Evolutionary conservation across 2,329 filamentous ascomycete genomes (phyloP).

Genomic region (Fusarium compactum): DNA sequence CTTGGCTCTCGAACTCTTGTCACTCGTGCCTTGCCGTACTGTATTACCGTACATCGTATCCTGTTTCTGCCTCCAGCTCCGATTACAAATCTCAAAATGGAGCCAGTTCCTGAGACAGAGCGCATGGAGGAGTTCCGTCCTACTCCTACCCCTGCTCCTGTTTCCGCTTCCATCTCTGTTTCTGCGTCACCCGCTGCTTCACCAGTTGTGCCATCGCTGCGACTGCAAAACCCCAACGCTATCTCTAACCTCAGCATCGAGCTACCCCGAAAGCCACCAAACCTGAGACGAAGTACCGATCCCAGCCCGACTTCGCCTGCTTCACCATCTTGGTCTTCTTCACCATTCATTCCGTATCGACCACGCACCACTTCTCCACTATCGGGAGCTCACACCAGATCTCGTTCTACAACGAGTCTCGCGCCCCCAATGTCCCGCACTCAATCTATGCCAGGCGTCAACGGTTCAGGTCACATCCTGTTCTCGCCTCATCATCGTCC

Average conservation of each 20-base stretch:
- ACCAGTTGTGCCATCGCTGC: conserved; percentile 66
- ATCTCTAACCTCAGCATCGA: conserved; percentile 58
- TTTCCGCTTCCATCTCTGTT: conserved; percentile 53
- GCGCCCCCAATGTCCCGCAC: conserved; percentile 71
- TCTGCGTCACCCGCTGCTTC: conserved; percentile 54
- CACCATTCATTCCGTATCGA: conserved; percentile 65
- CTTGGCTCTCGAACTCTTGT: conserved; percentile 36
- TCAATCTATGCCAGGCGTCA: conserved; percentile 73
- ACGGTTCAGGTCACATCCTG: conserved; percentile 68
- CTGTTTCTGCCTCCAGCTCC: conserved; percentile 23
- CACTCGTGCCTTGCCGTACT: conserved; percentile 31
- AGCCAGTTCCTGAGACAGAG: conserved; percentile 76
- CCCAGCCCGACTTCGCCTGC: conserved; percentile 64
- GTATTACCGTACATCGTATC: conserved; percentile 24
- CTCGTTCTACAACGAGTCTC: conserved; percentile 68
- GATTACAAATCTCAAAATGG: conserved; percentile 61
- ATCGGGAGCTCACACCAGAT: conserved; percentile 67
- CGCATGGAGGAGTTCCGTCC: conserved; percentile 74
- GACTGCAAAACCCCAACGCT: conserved; percentile 58
- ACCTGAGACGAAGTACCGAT: conserved; percentile 69
- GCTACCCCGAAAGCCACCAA: conserved; percentile 63
- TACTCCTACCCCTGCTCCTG: conserved; percentile 67
- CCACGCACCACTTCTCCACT: conserved; percentile 73
- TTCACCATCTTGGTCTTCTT: conserved; percentile 62
- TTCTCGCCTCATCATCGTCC: conserved; percentile 66